These are phyloP conservation scores for Arthrobotrys pseudoclavata DNA, from an alignment of 2,329 filamentous ascomycete species.

Conservation along the genomic window DNA sequence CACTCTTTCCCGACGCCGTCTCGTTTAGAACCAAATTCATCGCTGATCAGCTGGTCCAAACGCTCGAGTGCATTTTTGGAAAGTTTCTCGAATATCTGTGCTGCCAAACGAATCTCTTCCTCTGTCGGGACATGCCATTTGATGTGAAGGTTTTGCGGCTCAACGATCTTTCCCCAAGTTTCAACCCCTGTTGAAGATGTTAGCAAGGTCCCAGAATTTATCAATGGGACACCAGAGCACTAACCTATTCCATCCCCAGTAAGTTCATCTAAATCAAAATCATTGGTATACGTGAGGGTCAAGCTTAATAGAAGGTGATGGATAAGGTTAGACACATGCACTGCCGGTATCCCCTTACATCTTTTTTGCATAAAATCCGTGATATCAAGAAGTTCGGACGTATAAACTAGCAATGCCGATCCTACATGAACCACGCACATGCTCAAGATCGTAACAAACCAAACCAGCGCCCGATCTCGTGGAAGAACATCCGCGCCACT, in stretches of 20 bases:
- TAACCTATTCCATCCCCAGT: slow-evolving; percentile 66
- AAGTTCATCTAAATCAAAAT: slow-evolving; percentile 89
- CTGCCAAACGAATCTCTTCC: slow-evolving; percentile 87
- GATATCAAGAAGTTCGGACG: slow-evolving; percentile 88
- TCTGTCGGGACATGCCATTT: slow-evolving; percentile 89
- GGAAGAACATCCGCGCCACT: slow-evolving; percentile 94
- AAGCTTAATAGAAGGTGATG: slow-evolving; percentile 95
- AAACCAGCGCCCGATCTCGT: slow-evolving; percentile 90
- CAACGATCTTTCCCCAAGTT: slow-evolving; percentile 86
- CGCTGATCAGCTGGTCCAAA: slow-evolving; percentile 82
- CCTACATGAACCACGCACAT: slow-evolving; percentile 99
- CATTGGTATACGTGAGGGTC: slow-evolving; percentile 92
- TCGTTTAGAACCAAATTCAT: slow-evolving; percentile 83
- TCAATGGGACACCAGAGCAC: slow-evolving; percentile 3
- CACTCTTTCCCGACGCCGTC: slow-evolving; percentile 98
- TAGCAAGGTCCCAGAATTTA: slow-evolving; percentile 13
- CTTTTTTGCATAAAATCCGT: slow-evolving; percentile 96
- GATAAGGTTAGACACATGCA: slow-evolving; percentile 97
- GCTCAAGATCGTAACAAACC: slow-evolving; percentile 96
- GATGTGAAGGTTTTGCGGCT: slow-evolving; percentile 82
- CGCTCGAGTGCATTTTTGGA: slow-evolving; percentile 81
- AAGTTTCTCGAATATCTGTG: slow-evolving; percentile 88
- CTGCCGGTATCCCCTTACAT: slow-evolving; percentile 91
- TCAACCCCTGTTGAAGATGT: slow-evolving; percentile 67
- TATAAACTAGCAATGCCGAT: slow-evolving; percentile 87